These are phyloP conservation scores for Magnolia changhungtana DNA, from an alignment of 164 flowering plant species.

Conservation along the genomic window DNA sequence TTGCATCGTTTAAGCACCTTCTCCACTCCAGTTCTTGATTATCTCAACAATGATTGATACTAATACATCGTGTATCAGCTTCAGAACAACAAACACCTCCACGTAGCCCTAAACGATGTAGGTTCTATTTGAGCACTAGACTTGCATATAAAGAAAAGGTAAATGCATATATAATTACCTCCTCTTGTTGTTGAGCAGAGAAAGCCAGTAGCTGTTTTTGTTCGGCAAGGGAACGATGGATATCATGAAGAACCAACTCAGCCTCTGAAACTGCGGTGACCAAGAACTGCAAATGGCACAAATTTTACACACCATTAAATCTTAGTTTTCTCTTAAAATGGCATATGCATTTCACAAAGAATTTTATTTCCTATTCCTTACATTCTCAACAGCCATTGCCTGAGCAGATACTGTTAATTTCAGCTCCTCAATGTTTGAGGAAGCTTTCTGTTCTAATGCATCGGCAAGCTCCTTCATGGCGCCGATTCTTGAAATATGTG, in stretches of 20 bases:
- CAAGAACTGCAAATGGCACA: constrained; percentile 47
- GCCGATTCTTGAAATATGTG: constrained; percentile 42
- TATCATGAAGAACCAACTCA: constrained; percentile 45
- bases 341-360: neutral
- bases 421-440: constrained; percentile 53
- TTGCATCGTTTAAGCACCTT: neutral
- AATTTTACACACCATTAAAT: neutral
- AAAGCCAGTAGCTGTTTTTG: constrained; percentile 49
- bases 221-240: constrained; percentile 48
- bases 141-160: neutral
- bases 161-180: constrained; percentile 32
- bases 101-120: neutral
- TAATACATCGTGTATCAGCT: no score
- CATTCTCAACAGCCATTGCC: constrained; percentile 50
- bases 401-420: constrained; percentile 42
- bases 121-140: neutral
- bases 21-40: neutral
- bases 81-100: no score
- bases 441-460: constrained; percentile 40
- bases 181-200: constrained; percentile 57
- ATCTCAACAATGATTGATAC: no score
- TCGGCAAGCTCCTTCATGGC: constrained; percentile 49
- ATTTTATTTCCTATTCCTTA: constrained; percentile 23
- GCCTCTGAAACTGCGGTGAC: constrained; percentile 47
- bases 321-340: neutral